Base-by-base conservation (phyloP, 139 green algal genomes). In the Edaphochlamys debaryana region DNA sequence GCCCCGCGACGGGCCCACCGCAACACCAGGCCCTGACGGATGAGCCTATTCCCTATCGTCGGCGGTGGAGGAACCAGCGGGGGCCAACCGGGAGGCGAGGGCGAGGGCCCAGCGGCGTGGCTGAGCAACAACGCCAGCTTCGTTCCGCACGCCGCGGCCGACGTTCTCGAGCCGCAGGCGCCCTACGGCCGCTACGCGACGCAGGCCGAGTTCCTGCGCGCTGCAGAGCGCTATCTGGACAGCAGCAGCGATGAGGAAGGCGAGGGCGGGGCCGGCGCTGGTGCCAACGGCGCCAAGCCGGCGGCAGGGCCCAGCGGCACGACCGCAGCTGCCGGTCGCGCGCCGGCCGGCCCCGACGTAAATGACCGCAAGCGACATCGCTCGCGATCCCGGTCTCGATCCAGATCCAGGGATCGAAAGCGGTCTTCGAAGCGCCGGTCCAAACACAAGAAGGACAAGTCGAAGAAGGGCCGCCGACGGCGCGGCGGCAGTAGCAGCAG, bases 121-220 rank as follows among this genome's bases (percentile, higher is more conserved):
- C 38, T 84, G 3, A 73, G 58, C 45, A 76, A 76, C 50, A 84
- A 84, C 50, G 6, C 66, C 27, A 84, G 78, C 78, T 84, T 75
- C 30, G 48, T 60, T 13, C 45, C 78, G 0, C 23, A 41, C 17
- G 32, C 17, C 32, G 7, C 15, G 11, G 8, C 22, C 25, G 63
- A 67, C 9, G 45, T 52, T 32, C 63, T 67, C 29, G 45, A 75
- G 38, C 77, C 63, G 4, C 48, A 60, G 20, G 19, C 27, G 2
- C 78, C 48, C 1, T 75, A 75, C n/a, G 64, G 66, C 11, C 40
- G 30, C 7, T 76, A 76, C n/a, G 66, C 66, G 4, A 68, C 66
- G 9, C 64, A 75, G 37, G 66, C 66, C 1, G 64, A 71, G 29
- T 84, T 84, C 66, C 27, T 84, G 66, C 66, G 66, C 4, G 78